Base-by-base conservation (phyloP, 2,329 filamentous ascomycete genomes). In the Monosporascus cannonballus region DNA sequence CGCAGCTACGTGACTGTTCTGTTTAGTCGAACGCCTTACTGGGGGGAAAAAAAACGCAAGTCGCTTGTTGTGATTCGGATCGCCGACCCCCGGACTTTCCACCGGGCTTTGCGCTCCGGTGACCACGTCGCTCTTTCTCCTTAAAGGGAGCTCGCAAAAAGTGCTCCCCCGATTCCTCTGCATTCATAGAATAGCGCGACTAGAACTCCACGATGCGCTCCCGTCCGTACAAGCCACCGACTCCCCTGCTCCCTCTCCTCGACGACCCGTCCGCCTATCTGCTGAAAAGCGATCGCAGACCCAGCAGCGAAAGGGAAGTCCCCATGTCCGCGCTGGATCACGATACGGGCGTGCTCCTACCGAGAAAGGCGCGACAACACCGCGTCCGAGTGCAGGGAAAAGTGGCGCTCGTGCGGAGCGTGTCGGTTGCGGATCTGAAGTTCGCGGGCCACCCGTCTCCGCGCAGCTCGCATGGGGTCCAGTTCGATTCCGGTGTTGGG, bases 381-480 rank as follows among this genome's bases (percentile, higher is more conserved):
- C 64, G 63, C 34, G 69, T 73, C 17, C 67, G 70, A 49, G 59
- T 73, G 2, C 70, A 73, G 53, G 70, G 69, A n/a, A 61, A 60
- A 6, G 59, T 72, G 25, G 69, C 67, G 3, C 56, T 66, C 6
- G 69, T 72, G 9, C 61, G 64, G 15, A 72, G 67, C 57, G 64
- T 72, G 30, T 71, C 69, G 14, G 60, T 67, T 6, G 59, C 56
- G 37, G 64, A 65, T 41, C 51, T 68, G 22, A 52, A 56, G 8
- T 46, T 55, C 9, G 27, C 49, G 4, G 36, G 47, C 22, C 34
- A 6, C 17, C 37, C 41, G 6, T 45, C 51, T n/a, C 47, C 30
- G 6, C 48, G 49, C 2, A 48, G 5, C 37, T 47, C 15, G 22
- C 44, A n/a, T 27, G 52, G n/a, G 4, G 18, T 24, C 11, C 18